Evolutionary conservation across 768 basidiomycete genomes (phyloP).

Genomic region (Termitomyces sp.): DNA sequence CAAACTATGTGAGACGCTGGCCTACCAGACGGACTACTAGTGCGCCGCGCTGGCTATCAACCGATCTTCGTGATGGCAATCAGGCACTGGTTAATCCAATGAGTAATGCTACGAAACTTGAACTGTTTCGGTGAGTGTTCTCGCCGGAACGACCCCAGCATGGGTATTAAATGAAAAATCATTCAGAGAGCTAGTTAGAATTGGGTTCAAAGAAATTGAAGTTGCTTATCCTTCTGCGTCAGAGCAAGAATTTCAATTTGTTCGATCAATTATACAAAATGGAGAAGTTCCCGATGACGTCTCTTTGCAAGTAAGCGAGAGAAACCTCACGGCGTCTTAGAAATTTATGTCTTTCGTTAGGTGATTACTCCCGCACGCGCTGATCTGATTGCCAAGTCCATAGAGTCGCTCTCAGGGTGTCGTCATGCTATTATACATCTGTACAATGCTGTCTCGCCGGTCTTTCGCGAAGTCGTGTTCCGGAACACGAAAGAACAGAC

Average conservation of each 20-base stretch:
- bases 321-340: not conserved
- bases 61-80: conserved; percentile 81
- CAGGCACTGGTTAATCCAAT: conserved; percentile 82
- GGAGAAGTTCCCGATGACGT: conserved; percentile 69
- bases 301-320: conserved; percentile 62
- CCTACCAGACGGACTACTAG: conserved; percentile 54
- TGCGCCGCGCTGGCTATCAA: conserved; percentile 77
- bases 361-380: conserved; percentile 77
- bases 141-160: not conserved
- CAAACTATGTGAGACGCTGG: conserved; percentile 57
- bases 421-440: conserved; percentile 82
- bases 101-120: conserved; percentile 58
- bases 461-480: conserved; percentile 79
- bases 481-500: conserved; percentile 72
- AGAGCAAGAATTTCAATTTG: conserved; percentile 75
- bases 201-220: conserved; percentile 85
- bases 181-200: conserved; percentile 63
- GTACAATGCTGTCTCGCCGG: conserved; percentile 77
- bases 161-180: conserved; percentile 41
- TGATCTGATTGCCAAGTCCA: conserved; percentile 70
- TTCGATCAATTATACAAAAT: conserved; percentile 62
- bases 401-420: conserved; percentile 68
- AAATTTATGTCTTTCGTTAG: conserved; percentile 26
- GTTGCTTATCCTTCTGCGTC: conserved; percentile 81
- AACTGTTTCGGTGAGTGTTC: conserved; percentile 37